Percentiles rank a stretch among this genome's conserved stretches.
Evolutionary conservation across 164 flowering plant genomes (phyloP).

Genomic region (Stephania cephalantha): DNA sequence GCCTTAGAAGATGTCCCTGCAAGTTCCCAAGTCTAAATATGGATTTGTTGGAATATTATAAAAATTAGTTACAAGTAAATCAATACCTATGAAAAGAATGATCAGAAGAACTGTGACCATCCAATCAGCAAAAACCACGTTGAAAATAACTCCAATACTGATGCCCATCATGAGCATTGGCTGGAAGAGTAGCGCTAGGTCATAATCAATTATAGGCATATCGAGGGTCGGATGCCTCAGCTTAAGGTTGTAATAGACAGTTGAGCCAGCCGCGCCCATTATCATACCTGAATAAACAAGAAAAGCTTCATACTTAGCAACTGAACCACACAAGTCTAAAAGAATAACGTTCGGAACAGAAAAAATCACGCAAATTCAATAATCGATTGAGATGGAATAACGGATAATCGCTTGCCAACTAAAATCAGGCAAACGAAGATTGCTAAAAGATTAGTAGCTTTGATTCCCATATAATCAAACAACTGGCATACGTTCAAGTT

Average conservation of each 20-base stretch:
- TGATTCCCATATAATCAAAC: no score
- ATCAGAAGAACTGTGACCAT: slow-evolving; percentile 94
- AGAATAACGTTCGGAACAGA: not conserved
- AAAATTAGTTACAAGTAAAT: slow-evolving; percentile 1
- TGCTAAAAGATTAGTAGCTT: not conserved
- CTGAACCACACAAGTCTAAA: not conserved
- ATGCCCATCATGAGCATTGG: slow-evolving; percentile 99
- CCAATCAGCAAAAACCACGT: slow-evolving; percentile 96
- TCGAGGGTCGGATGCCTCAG: slow-evolving; percentile 90
- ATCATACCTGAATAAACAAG: slow-evolving; percentile 74
- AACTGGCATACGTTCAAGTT: no score
- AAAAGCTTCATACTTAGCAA: not conserved
- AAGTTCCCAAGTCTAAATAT: slow-evolving; percentile 10
- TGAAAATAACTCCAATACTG: slow-evolving; percentile 92
- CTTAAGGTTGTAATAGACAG: slow-evolving; percentile 89
- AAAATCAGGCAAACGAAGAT: not conserved
- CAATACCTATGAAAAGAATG: slow-evolving; percentile 76
- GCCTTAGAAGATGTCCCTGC: slow-evolving; percentile 91
- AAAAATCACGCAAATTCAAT: not conserved
- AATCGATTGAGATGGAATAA: not conserved
- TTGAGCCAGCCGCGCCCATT: slow-evolving; percentile 94
- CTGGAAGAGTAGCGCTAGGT: slow-evolving; percentile 88
- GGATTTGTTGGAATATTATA: not conserved
- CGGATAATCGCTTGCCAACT: not conserved
- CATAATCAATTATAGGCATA: slow-evolving; percentile 93